A percentile compares a stretch with the other conserved stretches of the same genome.
These are phyloP conservation scores for Penicillium robsamsonii DNA, from an alignment of 495 filamentous ascomycete species.

Conservation along the genomic window DNA sequence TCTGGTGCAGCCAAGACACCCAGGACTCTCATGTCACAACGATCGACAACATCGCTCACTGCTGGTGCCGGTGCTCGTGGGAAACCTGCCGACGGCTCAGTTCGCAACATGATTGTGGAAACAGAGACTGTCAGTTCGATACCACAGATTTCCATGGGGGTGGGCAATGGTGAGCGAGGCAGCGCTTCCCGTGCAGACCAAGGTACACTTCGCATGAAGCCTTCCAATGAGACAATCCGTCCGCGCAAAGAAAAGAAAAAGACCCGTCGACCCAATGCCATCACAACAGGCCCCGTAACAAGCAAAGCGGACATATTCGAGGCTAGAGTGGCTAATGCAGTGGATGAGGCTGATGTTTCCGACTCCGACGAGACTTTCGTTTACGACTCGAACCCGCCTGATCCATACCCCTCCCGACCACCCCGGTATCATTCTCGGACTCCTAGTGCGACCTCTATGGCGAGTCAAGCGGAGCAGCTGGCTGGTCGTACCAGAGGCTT, in stretches of 20 bases:
- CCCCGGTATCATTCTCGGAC: conserved; percentile 89
- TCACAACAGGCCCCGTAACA: conserved; percentile 59
- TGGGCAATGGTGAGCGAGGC: conserved; percentile 62
- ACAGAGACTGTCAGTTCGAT: conserved; percentile 94
- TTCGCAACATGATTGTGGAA: conserved; percentile 95
- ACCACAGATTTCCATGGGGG: conserved; percentile 78
- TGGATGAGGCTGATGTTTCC: conserved; percentile 88
- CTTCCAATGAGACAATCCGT: conserved; percentile 89
- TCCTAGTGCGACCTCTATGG: conserved; percentile 90
- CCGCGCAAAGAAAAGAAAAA: conserved; percentile 89
- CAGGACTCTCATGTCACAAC: conserved; percentile 43
- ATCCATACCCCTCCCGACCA: conserved; percentile 68
- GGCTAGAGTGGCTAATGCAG: conserved; percentile 89
- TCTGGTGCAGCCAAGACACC: conserved; percentile 24
- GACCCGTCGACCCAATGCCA: conserved; percentile 65
- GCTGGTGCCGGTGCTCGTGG: conserved; percentile 44
- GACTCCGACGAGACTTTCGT: conserved; percentile 99
- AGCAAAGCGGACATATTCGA: conserved; percentile 99
- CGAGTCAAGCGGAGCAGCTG: conserved; percentile 71
- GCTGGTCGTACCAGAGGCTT: conserved; percentile 61
- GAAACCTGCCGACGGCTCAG: conserved; percentile 69
- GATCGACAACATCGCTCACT: conserved; percentile 49
- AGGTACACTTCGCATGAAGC: conserved; percentile 79
- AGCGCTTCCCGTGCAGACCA: conserved; percentile 50
- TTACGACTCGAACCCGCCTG: conserved; percentile 96